Evolutionary conservation across 345 rosid genomes (phyloP), one percentile per base, ranked within the genome.

Genomic region (Conringia planisiliqua): DNA sequence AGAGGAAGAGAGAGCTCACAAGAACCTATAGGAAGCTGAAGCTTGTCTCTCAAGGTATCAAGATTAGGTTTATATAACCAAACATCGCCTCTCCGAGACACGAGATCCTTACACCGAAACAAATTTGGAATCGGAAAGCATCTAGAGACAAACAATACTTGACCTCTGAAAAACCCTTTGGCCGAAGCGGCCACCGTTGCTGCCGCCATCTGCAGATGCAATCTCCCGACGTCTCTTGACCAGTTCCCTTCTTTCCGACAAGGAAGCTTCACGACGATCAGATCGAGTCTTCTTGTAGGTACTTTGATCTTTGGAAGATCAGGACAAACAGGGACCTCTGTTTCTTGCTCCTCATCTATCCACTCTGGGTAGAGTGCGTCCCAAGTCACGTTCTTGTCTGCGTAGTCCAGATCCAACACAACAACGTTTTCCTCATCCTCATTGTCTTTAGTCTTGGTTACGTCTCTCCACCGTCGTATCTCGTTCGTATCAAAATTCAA

Each of bases 331-430:
- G 99, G 99, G 26, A 92, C 90, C 22, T 90, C 92, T 70, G 73
- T 84, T 47, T 87, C 97, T 79, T 95, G 97, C 71, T 92, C 99
- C 83, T 95, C 99, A 33, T 95, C 99, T 22, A 92, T 92, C 97
- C 99, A 92, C 82, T 95, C 99, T 0, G 97, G 97, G 72, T 87
- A 95, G 16, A 92, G 78, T 3, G 93, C 73, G 74, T 89, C 91
- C 97, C 97, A 92, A 35, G 99, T 90, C 33, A 95, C 51, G 33
- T 87, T 81, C 46, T 78, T 75, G 1, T 62, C 83, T 6, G 89
- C 84, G 72, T 81, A 48, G 29, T 88, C 84, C 5, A 92, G 48
- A 22, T 78, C 68, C 73, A 92, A 80, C 27, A 69, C 81, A 14
- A 78, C 43, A 2, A 78, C 36, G 20, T 60, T 78, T 66, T 71